Evolutionary conservation across 176 grass and related monocot genomes (phyloP), one percentile per base, ranked within the genome.

Genomic region (Phyllostachys edulis): DNA sequence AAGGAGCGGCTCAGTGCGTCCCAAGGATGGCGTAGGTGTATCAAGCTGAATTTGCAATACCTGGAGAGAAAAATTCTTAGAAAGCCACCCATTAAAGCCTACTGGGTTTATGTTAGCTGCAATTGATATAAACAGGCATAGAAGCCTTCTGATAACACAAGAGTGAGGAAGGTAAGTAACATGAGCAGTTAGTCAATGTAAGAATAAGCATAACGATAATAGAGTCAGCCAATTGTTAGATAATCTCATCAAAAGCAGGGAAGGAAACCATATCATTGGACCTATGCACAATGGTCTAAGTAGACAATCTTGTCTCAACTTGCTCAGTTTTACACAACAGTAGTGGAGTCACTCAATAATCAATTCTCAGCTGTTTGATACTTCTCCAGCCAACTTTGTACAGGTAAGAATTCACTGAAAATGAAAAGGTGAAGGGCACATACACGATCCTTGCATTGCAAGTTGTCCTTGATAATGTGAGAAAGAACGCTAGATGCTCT

Each of bases 361-460:
- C 10, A 74, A 51, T 73, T 59, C 46, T 87, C 15, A 72, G 74
- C 3, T 20, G 15, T 73, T 67, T 74, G 37, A n/a, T 69, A 80
- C 17, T 68, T 80, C 42, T 75, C 61, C 49, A 67, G 18, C 50
- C 20, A 66, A 57, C 47, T 39, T 45, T 56, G 62, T 63, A 36
- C 34, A 83, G 6, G 65, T 64, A 86, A 80, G 12, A 80, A 77
- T 71, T 52, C 51, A 80, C 63, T 71, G 56, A 65, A 60, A 78
- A 79, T 80, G 56, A 71, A 50, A 90, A 80, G 37, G 68, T 70
- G 34, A 73, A 49, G 81, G 82, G 14, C 63, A 85, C 88, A 81
- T 96, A 99, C 96, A 76, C 76, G 88, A 67, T 96, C 91, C 87
- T 96, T 99, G 96, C 90, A 96, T 88, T 89, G 91, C 63, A 94